Percentiles rank a stretch among this genome's conserved stretches.
Conservation (phyloP, 2,329 filamentous ascomycete genomes). For the Alternaria hordeiaustralica region DNA sequence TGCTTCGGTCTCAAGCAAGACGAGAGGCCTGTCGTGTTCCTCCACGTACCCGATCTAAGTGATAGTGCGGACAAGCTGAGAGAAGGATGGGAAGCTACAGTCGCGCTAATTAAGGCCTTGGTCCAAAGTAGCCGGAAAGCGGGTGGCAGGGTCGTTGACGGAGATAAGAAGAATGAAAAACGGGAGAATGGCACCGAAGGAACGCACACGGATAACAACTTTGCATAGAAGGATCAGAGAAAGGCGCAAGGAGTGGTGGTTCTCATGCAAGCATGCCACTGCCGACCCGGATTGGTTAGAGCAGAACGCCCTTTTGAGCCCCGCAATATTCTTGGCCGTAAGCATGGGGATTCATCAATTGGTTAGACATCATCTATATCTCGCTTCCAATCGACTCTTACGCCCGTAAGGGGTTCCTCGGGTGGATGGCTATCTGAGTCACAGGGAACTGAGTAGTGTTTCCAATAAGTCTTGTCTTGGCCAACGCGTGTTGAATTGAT, state of each 20-base stretch:
- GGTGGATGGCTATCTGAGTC: background rate
- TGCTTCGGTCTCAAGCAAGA: slow-evolving; percentile 28
- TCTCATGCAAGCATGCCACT: background rate
- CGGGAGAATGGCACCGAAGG: background rate
- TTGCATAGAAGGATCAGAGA: slow-evolving; percentile 6
- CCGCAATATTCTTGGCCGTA: background rate
- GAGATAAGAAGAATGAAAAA: background rate
- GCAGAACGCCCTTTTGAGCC: background rate
- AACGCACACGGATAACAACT: slow-evolving; percentile 17
- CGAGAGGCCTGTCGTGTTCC: slow-evolving; percentile 41
- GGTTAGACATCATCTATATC: background rate
- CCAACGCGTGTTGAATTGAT: background rate
- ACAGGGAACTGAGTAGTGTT: background rate
- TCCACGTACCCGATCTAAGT: slow-evolving; percentile 47
- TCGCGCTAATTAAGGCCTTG: slow-evolving; percentile 44
- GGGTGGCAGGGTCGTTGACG: slow-evolving; percentile 20
- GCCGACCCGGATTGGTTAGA: background rate
- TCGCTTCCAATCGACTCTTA: background rate
- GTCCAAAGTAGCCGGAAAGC: slow-evolving; percentile 36
- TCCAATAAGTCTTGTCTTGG: background rate
- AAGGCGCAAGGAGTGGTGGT: background rate
- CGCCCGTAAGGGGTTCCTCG: background rate
- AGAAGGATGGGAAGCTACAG: slow-evolving; percentile 35
- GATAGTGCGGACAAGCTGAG: slow-evolving; percentile 31
- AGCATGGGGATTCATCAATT: background rate